Conservation (phyloP, 192 early-diverging fungal genomes). For the Mortierella antarctica region DNA sequence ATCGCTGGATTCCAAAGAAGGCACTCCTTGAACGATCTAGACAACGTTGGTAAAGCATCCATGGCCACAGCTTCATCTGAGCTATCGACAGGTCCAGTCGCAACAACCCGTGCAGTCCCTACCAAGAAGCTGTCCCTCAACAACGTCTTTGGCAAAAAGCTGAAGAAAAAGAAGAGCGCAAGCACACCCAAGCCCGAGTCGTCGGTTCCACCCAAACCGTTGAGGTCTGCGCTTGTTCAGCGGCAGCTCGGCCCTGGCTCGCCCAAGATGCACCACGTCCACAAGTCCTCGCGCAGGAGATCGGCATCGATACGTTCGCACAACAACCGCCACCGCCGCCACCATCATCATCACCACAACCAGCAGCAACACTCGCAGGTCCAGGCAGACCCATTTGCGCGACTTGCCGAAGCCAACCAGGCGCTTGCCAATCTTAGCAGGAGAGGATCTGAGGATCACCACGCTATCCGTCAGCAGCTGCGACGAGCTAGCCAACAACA, state of each 20-base stretch:
- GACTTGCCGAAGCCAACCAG: conserved; percentile 30
- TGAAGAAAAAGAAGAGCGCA: conserved; percentile 16
- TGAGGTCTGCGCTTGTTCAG: conserved; percentile 36
- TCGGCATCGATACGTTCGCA: conserved; percentile 31
- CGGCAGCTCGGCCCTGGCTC: conserved; percentile 1
- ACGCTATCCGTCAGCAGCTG: background rate
- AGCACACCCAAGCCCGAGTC: background rate
- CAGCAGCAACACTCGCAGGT: background rate
- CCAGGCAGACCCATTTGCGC: conserved; percentile 10
- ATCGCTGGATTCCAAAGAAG: conserved; percentile 48
- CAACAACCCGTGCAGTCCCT: background rate
- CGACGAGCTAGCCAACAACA: background rate
- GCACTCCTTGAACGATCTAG: conserved; percentile 38
- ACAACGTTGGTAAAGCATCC: conserved; percentile 3
- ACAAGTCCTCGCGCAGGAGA: conserved; percentile 10
- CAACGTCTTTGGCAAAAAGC: conserved; percentile 26
- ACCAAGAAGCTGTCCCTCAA: conserved; percentile 30
- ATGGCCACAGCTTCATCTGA: background rate
- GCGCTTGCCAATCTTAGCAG: conserved; percentile 15
- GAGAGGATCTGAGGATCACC: background rate
- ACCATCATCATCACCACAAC: background rate
- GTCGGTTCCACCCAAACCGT: conserved; percentile 19
- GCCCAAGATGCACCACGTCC: conserved; percentile 22
- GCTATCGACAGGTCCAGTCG: background rate
- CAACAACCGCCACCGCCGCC: conserved; percentile 6